Percentiles rank a stretch among this genome's conserved stretches.
Conservation (phyloP, 176 grass and related monocot genomes). For the Zoysia japonica region DNA sequence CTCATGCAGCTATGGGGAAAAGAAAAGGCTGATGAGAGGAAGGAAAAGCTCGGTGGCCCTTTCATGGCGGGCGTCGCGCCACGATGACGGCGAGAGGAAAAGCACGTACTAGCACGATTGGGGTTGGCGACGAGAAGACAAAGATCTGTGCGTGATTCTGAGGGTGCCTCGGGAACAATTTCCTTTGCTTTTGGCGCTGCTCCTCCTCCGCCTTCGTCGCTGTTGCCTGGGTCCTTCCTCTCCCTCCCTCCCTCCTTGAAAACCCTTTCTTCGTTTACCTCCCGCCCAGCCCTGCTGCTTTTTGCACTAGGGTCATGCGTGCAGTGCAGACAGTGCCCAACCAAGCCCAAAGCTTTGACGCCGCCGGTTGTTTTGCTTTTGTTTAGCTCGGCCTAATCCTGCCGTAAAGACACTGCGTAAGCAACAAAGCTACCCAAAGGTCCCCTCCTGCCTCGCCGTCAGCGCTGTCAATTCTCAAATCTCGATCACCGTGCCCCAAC, state of each 20-base stretch:
- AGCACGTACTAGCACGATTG: constrained; percentile 23
- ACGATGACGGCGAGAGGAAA: constrained; percentile 42
- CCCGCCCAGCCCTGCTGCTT: no score
- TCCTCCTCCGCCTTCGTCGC: no score
- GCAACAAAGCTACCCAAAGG: background rate
- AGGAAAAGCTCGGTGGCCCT: constrained; percentile 41
- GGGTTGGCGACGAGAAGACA: constrained; percentile 48
- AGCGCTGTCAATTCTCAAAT: background rate
- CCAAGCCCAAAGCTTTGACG: no score
- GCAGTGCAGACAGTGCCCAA: no score
- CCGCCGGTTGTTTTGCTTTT: no score
- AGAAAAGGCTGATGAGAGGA: background rate
- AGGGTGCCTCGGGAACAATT: constrained; percentile 42
- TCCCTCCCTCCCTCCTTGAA: no score
- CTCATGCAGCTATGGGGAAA: background rate
- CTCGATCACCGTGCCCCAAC: background rate
- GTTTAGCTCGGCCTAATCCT: constrained; percentile 30
- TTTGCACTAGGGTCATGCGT: no score
- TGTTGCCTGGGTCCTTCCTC: no score
- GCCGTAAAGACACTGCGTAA: constrained; percentile 19
- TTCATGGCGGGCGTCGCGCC: constrained; percentile 47
- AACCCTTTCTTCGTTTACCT: no score
- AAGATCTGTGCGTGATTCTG: constrained; percentile 63
- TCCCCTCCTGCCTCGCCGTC: background rate
- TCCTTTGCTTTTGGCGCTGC: constrained; percentile 1